These are phyloP conservation scores for Plasmodium adleri DNA, from an alignment of 169 alveolate genomes.

Conservation along the genomic window DNA sequence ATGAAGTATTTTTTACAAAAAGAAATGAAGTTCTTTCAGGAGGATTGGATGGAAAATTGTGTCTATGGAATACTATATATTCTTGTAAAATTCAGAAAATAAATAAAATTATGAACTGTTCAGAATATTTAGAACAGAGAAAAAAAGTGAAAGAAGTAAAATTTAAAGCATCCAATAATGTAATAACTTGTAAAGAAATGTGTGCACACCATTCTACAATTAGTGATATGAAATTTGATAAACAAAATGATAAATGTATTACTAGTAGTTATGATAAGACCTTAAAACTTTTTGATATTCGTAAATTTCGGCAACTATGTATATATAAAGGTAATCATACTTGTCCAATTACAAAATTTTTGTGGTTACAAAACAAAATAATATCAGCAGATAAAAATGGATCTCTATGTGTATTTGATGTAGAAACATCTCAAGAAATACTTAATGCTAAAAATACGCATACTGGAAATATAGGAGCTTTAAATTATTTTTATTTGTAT, in stretches of 20 bases:
- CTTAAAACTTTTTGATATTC: conserved; percentile 69
- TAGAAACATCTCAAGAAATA: conserved; percentile 65
- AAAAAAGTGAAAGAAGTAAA: conserved; percentile 48
- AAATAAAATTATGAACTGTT: conserved; percentile 59
- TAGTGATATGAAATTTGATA: conserved; percentile 78
- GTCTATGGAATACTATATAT: conserved; percentile 73
- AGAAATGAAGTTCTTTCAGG: conserved; percentile 78
- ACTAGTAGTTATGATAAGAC: conserved; percentile 78
- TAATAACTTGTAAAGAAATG: conserved; percentile 69
- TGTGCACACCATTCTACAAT: conserved; percentile 75
- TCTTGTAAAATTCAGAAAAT: conserved; percentile 52
- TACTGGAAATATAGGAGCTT: conserved; percentile 71
- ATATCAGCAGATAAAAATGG: conserved; percentile 76
- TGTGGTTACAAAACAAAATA: conserved; percentile 70
- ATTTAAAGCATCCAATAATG: conserved; percentile 70
- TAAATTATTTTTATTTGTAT: conserved; percentile 62
- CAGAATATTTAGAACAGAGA: conserved; percentile 73
- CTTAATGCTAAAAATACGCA: conserved; percentile 52
- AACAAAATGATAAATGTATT: conserved; percentile 60
- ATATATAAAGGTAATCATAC: conserved; percentile 63
- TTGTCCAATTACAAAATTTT: conserved; percentile 71
- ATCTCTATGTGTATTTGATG: conserved; percentile 46
- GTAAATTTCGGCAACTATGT: conserved; percentile 43
- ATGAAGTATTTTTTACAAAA: conserved; percentile 70
- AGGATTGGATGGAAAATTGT: conserved; percentile 75